Conservation (phyloP, 2,329 filamentous ascomycete genomes). For the Scedosporium minutisporum region DNA sequence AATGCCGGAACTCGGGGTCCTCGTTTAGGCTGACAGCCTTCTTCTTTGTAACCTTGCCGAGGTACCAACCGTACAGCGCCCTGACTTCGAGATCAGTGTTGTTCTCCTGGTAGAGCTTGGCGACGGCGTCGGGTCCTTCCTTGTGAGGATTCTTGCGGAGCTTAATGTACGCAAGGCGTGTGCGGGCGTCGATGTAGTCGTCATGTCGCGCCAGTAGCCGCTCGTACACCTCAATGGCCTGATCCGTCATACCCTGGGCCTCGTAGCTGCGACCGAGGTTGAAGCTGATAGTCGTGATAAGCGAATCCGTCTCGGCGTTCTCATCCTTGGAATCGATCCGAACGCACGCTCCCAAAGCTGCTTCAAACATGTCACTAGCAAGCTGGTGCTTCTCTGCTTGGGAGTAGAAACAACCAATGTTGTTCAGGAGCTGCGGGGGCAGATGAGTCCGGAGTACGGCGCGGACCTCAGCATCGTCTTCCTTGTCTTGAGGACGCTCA, state of each 20-base stretch:
- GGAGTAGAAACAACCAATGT: constrained; percentile 93
- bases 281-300: constrained; percentile 94
- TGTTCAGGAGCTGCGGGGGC: constrained; percentile 89
- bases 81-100: constrained; percentile 83
- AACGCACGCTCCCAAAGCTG: constrained; percentile 80
- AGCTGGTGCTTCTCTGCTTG: constrained; percentile 72
- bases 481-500: constrained; percentile 47
- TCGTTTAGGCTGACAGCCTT: constrained; percentile 70
- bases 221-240: constrained; percentile 83
- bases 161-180: constrained; percentile 82
- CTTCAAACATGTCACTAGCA: constrained; percentile 82
- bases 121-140: constrained; percentile 76
- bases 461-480: constrained; percentile 50
- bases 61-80: constrained; percentile 89
- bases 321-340: constrained; percentile 68
- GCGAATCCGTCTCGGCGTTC: constrained; percentile 73
- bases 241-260: constrained; percentile 66
- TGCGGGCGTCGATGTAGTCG: constrained; percentile 87
- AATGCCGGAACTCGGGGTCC: constrained; percentile 85
- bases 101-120: constrained; percentile 76
- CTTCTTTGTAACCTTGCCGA: constrained; percentile 78
- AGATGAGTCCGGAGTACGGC: constrained; percentile 63
- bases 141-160: constrained; percentile 72
- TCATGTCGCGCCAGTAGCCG: constrained; percentile 73
- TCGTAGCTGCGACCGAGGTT: constrained; percentile 93